These are phyloP conservation scores for Trichomonas tenax DNA, from an alignment of 208 protist species.

Conservation along the genomic window DNA sequence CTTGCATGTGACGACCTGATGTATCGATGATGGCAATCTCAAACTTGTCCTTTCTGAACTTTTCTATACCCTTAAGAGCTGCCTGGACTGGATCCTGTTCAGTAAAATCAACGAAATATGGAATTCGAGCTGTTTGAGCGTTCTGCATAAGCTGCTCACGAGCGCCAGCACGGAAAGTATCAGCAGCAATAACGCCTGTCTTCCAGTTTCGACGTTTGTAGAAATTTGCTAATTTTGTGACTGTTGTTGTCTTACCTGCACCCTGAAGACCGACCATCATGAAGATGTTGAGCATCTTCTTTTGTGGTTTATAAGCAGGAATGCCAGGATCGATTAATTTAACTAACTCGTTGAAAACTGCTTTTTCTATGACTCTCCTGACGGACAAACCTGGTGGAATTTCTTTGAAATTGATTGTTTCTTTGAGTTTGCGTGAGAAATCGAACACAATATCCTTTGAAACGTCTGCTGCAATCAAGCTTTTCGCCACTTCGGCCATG, in stretches of 20 bases:
- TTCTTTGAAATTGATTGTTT: not conserved
- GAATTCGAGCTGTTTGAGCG: slow-evolving; percentile 92
- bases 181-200: slow-evolving; percentile 82
- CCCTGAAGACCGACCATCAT: slow-evolving; percentile 98
- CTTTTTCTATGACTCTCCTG: not conserved
- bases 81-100: slow-evolving; percentile 85
- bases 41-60: slow-evolving; percentile 48
- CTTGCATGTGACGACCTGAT: slow-evolving; percentile 90
- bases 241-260: slow-evolving; percentile 82
- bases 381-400: not conserved
- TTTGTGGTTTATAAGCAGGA: not conserved
- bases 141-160: slow-evolving; percentile 70
- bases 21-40: slow-evolving; percentile 98
- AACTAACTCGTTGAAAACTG: not conserved
- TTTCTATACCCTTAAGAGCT: slow-evolving; percentile 54
- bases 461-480: not conserved
- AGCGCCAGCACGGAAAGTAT: slow-evolving; percentile 81
- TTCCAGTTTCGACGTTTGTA: slow-evolving; percentile 65
- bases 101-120: slow-evolving; percentile 76
- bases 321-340: not conserved
- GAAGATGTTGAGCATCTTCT: slow-evolving; percentile 73
- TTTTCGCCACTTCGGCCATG: not conserved
- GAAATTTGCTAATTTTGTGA: slow-evolving; percentile 83
- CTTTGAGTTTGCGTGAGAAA: not conserved
- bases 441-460: not conserved